Percentiles rank a stretch among this genome's conserved stretches.
These are phyloP conservation scores for Penicillium cinerascens DNA, from an alignment of 495 filamentous ascomycete species.

Conservation along the genomic window DNA sequence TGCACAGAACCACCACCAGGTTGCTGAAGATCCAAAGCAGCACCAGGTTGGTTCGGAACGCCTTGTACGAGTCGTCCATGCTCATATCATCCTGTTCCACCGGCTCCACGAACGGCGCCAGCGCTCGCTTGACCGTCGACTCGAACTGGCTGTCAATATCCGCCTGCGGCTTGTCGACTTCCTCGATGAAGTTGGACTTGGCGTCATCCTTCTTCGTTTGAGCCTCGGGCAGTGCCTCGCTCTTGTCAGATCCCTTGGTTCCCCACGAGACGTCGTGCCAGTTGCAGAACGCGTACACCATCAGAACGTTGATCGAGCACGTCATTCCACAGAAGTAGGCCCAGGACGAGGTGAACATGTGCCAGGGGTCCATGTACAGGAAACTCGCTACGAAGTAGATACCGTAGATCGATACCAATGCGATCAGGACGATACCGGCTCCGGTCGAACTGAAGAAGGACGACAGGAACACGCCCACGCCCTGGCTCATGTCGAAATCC, in stretches of 20 bases:
- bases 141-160: constrained; percentile 98
- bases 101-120: constrained; percentile 72
- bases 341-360: constrained; percentile 97
- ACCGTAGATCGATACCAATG: constrained; percentile 88
- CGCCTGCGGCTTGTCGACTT: constrained; percentile 91
- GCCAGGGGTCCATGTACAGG: constrained; percentile 98
- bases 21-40: constrained; percentile 94
- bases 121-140: constrained; percentile 86
- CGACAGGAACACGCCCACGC: constrained; percentile 50
- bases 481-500: constrained; percentile 51
- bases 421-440: constrained; percentile 83
- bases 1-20: constrained; percentile 71
- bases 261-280: constrained; percentile 99
- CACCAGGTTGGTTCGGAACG: constrained; percentile 91
- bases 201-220: constrained; percentile 76
- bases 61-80: constrained; percentile 95
- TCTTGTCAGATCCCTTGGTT: constrained; percentile 97
- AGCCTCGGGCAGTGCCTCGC: constrained; percentile 83
- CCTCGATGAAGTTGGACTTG: constrained; percentile 87
- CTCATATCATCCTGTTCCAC: constrained; percentile 70
- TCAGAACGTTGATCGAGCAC: constrained; percentile 96
- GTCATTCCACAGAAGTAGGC: constrained; percentile 90
- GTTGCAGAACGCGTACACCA: constrained; percentile 98
- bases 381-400: constrained; percentile 93
- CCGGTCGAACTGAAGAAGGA: constrained; percentile 75